Base-by-base conservation (phyloP, 208 protist genomes). In the Leishmania braziliensis region DNA sequence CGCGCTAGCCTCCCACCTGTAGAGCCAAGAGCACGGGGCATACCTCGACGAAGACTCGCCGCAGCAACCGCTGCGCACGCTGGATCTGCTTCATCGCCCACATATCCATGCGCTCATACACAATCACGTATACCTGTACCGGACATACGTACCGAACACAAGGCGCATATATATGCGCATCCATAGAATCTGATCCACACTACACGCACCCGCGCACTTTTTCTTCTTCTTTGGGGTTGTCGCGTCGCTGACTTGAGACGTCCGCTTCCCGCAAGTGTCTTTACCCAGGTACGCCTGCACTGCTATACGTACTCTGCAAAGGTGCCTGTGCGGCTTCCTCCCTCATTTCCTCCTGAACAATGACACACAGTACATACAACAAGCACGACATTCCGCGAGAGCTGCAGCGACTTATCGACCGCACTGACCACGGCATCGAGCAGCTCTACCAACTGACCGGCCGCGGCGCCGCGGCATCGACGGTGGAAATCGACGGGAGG, bases 381-480 rank as follows among this genome's bases (percentile, higher is more conserved):
- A 50, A 39, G 50, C 69, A 48, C 10, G 82, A 86, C 76, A 84
- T 89, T n/a, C 85, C 85, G 36, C 70, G 82, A 16, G 82, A 86
- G 75, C 79, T 89, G 65, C 81, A 77, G 54, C 77, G 79, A n/a
- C 86, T 95, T 5, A 92, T 95, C 70, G 86, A 92, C 54, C 82
- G 87, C 84, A 97, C 93, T 3, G 91, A 92, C 51, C 82, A 84
- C 58, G 92, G 90, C 9, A 91, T 97, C 62, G 81, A 90, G 79
- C 85, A 86, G 69, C 88, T 97, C 48, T 97, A 97, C 62, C 83
- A 79, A 26, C 75, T 86, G 16, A 78, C 84, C 16, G 83, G 86
- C 2, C 77, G 77, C 53, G 50, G 36, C 23, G 12, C 76, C 50
- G 76, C 36, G 5, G 60, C 76, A 23, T 62, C 74, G 36, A 50